phyloP scores from a whole-genome alignment of 176 grass and related monocot genomes.

The Leersia perrieri region DNA sequence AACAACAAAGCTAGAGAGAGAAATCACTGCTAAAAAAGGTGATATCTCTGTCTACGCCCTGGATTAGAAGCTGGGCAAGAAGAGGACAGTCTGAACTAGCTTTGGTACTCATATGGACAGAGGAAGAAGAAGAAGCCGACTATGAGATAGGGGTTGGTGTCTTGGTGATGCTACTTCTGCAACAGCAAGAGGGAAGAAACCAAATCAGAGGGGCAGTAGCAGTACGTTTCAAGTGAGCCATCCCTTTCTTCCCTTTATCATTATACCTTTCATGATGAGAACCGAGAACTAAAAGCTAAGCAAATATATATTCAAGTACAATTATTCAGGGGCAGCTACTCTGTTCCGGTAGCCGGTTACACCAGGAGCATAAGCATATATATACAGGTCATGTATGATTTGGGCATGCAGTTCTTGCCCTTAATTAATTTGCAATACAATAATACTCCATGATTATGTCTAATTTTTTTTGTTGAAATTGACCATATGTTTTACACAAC shows the following conservation, averaged over 20 bases:
- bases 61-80: not conserved
- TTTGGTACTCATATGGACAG: not conserved
- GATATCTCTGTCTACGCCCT: not conserved
- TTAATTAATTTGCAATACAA: not conserved
- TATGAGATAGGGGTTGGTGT: not conserved
- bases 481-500: not conserved
- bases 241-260: slow-evolving; percentile 47
- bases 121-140: not conserved
- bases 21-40: not conserved
- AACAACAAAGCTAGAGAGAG: not conserved
- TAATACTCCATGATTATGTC: not conserved
- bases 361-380: slow-evolving; percentile 20
- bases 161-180: not conserved
- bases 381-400: not conserved
- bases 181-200: slow-evolving; percentile 8
- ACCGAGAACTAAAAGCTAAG: slow-evolving; percentile 25
- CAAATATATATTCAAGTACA: not conserved
- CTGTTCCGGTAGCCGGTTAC: slow-evolving; percentile 21
- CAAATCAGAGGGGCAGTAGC: not conserved
- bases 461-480: not conserved
- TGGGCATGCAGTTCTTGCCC: not conserved
- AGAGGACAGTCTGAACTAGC: not conserved
- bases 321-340: slow-evolving; percentile 7
- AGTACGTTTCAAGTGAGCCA: slow-evolving; percentile 45
- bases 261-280: slow-evolving; percentile 38